Base-by-base conservation (phyloP, 768 basidiomycete genomes). In the Hebeloma cylindrosporum region DNA sequence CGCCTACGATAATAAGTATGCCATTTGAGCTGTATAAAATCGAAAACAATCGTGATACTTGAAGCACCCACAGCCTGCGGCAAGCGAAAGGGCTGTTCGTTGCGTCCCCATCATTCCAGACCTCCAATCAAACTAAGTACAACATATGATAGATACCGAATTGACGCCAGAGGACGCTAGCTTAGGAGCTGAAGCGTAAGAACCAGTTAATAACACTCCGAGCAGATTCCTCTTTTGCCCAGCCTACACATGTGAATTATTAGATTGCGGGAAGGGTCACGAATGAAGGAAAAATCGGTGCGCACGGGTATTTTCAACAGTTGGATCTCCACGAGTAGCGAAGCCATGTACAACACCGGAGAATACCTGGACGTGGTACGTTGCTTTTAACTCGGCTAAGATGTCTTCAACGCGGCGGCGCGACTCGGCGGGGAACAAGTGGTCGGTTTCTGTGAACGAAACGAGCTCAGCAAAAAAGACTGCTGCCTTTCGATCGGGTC, bases 191-290 rank as follows among this genome's bases (percentile, higher is more conserved):
- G 51, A 81, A 79, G 27, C 76, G 60, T 25, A 65, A 54, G 51
- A 80, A 79, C 77, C 79, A 82, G 4, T 56, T 56, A 20, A 74
- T 58, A 40, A 79, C 66, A 14, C 70, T 69, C 3, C 70, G 63
- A 2, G 79, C 78, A 7, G 75, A 74, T 42, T 79, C 73, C 54
- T 80, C 80, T 50, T 79, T 79, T 0, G 77, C 77, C 73, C 78
- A 81, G 18, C 77, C 80, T 82, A 35, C 6, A 35, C 9, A 26
- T 14, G 9, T 30, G 42, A 18, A n/a, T 5, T 9, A 28, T 23
- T n/a, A 29, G 7, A 2, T 9, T 25, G 20, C 7, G 3, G 18
- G 11, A 18, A 11, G 25, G 11, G 14, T 7, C 4, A 31, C 18
- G 25, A 2, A 17, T 23, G 17, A 25, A 5, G n/a, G 3, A 3